Conservation (phyloP, 768 basidiomycete genomes). For the Kondoa malvinella region DNA sequence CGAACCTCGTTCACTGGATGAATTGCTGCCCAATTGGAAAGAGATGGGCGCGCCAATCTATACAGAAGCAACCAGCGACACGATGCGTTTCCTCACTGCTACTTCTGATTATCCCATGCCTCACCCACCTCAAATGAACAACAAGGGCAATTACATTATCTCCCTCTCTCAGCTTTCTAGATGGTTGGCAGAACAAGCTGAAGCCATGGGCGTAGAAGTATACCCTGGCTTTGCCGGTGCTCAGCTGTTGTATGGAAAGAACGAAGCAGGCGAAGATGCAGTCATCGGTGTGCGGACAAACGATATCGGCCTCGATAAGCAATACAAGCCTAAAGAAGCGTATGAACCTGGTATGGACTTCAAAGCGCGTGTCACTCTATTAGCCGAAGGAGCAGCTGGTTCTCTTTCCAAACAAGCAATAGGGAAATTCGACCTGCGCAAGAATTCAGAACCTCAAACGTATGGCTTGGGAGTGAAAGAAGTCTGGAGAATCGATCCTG, state of each 20-base stretch:
- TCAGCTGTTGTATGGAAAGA: slow-evolving; percentile 48
- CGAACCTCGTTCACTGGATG: slow-evolving; percentile 76
- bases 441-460: slow-evolving; percentile 66
- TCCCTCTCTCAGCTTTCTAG: slow-evolving; percentile 75
- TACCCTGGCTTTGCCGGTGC: slow-evolving; percentile 96
- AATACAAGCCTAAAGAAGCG: slow-evolving; percentile 56
- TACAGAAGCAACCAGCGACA: slow-evolving; percentile 56
- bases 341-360: slow-evolving; percentile 97
- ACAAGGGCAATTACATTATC: slow-evolving; percentile 80
- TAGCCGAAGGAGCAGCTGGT: slow-evolving; percentile 92
- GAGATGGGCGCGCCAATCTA: slow-evolving; percentile 57
- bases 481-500: slow-evolving; percentile 72
- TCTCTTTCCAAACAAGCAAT: slow-evolving; percentile 67
- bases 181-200: slow-evolving; percentile 76
- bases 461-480: slow-evolving; percentile 94
- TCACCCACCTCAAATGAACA: slow-evolving; percentile 92
- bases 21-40: slow-evolving; percentile 74
- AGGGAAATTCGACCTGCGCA: slow-evolving; percentile 52
- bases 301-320: slow-evolving; percentile 75
- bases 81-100: slow-evolving; percentile 70
- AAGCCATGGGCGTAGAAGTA: slow-evolving; percentile 74
- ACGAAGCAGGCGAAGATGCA: slow-evolving; percentile 21
- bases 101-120: slow-evolving; percentile 60
- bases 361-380: slow-evolving; percentile 70
- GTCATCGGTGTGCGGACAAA: slow-evolving; percentile 75